phyloP scores from a whole-genome alignment of 768 basidiomycete genomes.

The Lanmaoa pseudosensibilis region DNA sequence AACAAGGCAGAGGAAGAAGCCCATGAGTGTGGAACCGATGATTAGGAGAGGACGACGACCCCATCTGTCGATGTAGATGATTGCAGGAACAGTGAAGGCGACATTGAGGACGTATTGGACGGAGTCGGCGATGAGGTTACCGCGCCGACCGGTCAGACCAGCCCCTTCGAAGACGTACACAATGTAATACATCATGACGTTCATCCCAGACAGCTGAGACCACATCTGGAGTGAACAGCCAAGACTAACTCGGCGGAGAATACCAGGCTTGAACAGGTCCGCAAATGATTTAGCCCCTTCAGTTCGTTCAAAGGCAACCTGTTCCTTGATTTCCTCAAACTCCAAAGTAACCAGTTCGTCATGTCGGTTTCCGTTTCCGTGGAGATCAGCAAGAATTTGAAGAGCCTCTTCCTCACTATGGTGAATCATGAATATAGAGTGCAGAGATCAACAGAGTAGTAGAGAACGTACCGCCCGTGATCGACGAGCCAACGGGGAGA shows the following conservation, averaged over 20 bases:
- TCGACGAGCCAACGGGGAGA: conserved; percentile 74
- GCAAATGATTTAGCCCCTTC: conserved; percentile 71
- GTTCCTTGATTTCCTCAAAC: conserved; percentile 61
- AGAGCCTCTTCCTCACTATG: conserved; percentile 55
- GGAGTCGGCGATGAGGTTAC: conserved; percentile 72
- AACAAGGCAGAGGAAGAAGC: conserved; percentile 75
- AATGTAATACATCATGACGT: conserved; percentile 69
- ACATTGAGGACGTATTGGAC: conserved; percentile 55
- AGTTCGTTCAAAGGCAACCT: conserved; percentile 58
- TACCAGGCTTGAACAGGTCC: conserved; percentile 65
- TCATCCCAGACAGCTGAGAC: conserved; percentile 77
- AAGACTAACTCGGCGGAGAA: conserved; percentile 68
- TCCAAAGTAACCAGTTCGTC: conserved; percentile 67
- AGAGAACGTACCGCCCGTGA: conserved; percentile 43
- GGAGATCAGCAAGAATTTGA: conserved; percentile 72
- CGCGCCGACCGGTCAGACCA: conserved; percentile 71
- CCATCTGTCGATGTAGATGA: conserved; percentile 73
- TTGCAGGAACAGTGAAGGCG: conserved; percentile 43
- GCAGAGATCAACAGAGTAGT: background rate
- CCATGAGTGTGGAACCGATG: conserved; percentile 64
- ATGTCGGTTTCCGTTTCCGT: conserved; percentile 56
- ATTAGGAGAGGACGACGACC: conserved; percentile 78
- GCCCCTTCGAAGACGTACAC: conserved; percentile 77
- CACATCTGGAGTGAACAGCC: conserved; percentile 77
- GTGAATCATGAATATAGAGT: background rate